These are phyloP conservation scores for Geranomyces michiganensis DNA, from an alignment of 192 early-diverging fungal genomes.

Conservation along the genomic window DNA sequence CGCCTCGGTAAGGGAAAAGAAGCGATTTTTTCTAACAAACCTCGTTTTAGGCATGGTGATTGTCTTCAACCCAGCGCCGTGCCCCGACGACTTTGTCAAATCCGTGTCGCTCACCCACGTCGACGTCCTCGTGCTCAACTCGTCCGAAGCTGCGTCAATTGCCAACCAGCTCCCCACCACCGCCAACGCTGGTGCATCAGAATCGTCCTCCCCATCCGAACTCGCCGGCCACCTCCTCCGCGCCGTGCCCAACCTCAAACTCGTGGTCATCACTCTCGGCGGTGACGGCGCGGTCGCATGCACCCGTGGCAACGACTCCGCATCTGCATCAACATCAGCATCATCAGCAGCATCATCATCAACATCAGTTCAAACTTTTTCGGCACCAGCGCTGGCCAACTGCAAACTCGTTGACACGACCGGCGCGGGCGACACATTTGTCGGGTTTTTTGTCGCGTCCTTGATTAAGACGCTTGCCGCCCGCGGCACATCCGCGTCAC, in stretches of 20 bases:
- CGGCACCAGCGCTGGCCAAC: slow-evolving; percentile 35
- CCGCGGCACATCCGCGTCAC: not conserved
- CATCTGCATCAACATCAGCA: slow-evolving; percentile 38
- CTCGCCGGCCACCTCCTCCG: slow-evolving; percentile 40
- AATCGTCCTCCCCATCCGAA: slow-evolving; percentile 4
- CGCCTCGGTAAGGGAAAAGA: not conserved
- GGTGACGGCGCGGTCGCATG: slow-evolving; percentile 61
- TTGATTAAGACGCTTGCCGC: slow-evolving; percentile 42
- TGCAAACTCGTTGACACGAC: slow-evolving; percentile 69
- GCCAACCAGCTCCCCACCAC: slow-evolving; percentile 22
- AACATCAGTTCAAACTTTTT: slow-evolving; percentile 17
- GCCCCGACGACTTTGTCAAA: slow-evolving; percentile 53
- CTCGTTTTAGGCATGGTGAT: slow-evolving; percentile 67
- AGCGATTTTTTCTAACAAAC: not conserved
- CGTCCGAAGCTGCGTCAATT: slow-evolving; percentile 64
- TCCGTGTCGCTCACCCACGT: slow-evolving; percentile 54
- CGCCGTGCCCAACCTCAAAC: slow-evolving; percentile 49
- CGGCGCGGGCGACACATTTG: slow-evolving; percentile 54
- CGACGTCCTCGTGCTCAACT: slow-evolving; percentile 81
- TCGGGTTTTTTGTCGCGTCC: slow-evolving; percentile 71
- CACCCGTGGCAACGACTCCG: slow-evolving; percentile 32
- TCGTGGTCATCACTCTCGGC: slow-evolving; percentile 73
- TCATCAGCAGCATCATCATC: slow-evolving; percentile 4
- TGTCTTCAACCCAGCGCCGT: slow-evolving; percentile 86
- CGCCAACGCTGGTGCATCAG: not conserved